These are phyloP conservation scores for Sclerotinia sclerotiorum DNA, from an alignment of 2,329 filamentous ascomycete genomes.

Conservation along the genomic window DNA sequence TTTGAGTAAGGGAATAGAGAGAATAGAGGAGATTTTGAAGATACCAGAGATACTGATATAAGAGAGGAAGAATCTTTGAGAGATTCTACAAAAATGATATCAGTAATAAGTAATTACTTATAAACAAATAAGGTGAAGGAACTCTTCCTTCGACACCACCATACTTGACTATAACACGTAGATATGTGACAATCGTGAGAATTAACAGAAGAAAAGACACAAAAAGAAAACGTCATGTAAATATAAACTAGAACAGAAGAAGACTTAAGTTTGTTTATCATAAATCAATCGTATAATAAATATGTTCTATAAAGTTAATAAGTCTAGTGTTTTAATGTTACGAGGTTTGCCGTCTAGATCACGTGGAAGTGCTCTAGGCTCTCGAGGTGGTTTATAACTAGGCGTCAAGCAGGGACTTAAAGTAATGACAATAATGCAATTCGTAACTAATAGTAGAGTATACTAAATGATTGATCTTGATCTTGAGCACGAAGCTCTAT, in stretches of 20 bases:
- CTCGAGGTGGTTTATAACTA: too few species aligned
- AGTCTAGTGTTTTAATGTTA: too few species aligned
- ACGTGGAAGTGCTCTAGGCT: too few species aligned
- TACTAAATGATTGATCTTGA: too few species aligned
- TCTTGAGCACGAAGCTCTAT: too few species aligned
- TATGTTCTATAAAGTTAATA: too few species aligned
- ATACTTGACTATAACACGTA: background rate
- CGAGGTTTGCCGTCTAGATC: too few species aligned
- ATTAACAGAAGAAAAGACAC: background rate
- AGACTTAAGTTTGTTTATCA: background rate
- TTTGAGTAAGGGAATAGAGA: background rate
- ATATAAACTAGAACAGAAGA: background rate
- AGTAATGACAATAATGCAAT: too few species aligned
- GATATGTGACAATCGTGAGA: background rate
- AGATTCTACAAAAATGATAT: background rate
- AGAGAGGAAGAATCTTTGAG: background rate
- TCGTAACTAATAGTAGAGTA: too few species aligned
- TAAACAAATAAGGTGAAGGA: background rate
- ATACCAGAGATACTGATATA: too few species aligned
- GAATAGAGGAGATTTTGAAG: background rate
- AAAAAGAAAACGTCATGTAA: background rate
- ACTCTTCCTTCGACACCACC: background rate
- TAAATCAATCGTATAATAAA: background rate
- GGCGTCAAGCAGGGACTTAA: too few species aligned
- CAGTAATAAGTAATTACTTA: background rate